Percentiles rank a stretch among this genome's conserved stretches.
These are phyloP conservation scores for Pochonia chlamydosporia DNA, from an alignment of 2,329 filamentous ascomycete genomes.

Conservation along the genomic window DNA sequence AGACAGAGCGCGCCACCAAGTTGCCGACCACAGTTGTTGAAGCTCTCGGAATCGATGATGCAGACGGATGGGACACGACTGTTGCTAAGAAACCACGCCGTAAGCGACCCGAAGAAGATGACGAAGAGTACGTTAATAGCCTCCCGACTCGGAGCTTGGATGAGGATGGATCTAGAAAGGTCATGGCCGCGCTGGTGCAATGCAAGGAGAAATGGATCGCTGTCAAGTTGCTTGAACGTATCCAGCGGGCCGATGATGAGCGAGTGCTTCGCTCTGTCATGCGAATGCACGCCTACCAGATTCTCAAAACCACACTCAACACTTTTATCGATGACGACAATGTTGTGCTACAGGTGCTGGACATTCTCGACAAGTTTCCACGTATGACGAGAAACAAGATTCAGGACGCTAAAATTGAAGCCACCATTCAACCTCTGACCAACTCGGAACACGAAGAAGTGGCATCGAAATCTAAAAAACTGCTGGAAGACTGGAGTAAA, in stretches of 20 bases:
- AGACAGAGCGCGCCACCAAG: slow-evolving; percentile 92
- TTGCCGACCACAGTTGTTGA: slow-evolving; percentile 85
- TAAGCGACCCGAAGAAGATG: slow-evolving; percentile 87
- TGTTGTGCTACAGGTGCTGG: slow-evolving; percentile 80
- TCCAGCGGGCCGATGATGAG: slow-evolving; percentile 82
- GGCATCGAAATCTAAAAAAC: slow-evolving; percentile 59
- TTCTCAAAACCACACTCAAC: slow-evolving; percentile 79
- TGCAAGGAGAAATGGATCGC: slow-evolving; percentile 99
- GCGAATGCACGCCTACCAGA: slow-evolving; percentile 95
- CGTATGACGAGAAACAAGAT: slow-evolving; percentile 96
- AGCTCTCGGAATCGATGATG: slow-evolving; percentile 90
- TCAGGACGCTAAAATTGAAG: slow-evolving; percentile 89
- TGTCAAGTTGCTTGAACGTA: slow-evolving; percentile 85
- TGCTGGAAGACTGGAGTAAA: slow-evolving; percentile 83
- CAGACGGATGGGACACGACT: slow-evolving; percentile 84
- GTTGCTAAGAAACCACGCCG: slow-evolving; percentile 86
- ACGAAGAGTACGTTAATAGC: slow-evolving; percentile 93
- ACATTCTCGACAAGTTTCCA: slow-evolving; percentile 83
- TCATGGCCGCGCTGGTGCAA: slow-evolving; percentile 95
- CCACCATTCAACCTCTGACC: slow-evolving; percentile 64
- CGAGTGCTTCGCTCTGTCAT: slow-evolving; percentile 82
- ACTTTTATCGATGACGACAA: slow-evolving; percentile 88
- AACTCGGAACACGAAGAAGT: slow-evolving; percentile 70
- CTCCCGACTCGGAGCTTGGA: slow-evolving; percentile 73
- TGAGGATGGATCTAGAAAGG: slow-evolving; percentile 80